phyloP scores from a whole-genome alignment of 805 yeast genomes.

The Clavispora fructus region DNA sequence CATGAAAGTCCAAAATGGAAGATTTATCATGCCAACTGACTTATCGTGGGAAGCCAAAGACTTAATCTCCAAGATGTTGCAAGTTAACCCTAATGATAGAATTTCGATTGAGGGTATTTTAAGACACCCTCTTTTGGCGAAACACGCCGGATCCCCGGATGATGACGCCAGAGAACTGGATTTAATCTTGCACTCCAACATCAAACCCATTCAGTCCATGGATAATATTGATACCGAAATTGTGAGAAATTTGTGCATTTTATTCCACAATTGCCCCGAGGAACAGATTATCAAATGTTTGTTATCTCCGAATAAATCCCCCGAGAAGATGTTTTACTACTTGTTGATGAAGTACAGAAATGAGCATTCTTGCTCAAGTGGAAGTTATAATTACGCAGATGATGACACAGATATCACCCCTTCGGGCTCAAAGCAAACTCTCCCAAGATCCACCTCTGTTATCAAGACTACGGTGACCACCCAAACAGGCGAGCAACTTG shows the following conservation, averaged over 20 bases:
- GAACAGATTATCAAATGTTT: conserved; percentile 49
- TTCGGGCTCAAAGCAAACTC: conserved; percentile 20
- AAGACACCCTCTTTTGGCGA: conserved; percentile 73
- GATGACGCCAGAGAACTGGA: conserved; percentile 12
- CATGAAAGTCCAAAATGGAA: conserved; percentile 87
- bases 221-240: conserved; percentile 69
- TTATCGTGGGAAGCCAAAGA: conserved; percentile 84
- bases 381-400: conserved; percentile 18
- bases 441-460: conserved; percentile 38
- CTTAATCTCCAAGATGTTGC: conserved; percentile 72
- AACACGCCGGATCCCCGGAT: conserved; percentile 48
- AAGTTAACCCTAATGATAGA: conserved; percentile 75
- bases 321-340: conserved; percentile 80
- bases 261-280: conserved; percentile 75
- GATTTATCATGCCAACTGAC: conserved; percentile 74
- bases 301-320: conserved; percentile 50
- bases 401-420: conserved; percentile 21
- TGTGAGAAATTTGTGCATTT: conserved; percentile 65
- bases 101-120: conserved; percentile 74
- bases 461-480: conserved; percentile 37
- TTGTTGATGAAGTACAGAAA: conserved; percentile 67
- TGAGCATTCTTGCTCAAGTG: conserved; percentile 43
- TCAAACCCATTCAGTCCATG: conserved; percentile 30
- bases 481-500: conserved; percentile 20
- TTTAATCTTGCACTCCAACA: conserved; percentile 15